phyloP scores from a whole-genome alignment of 306 rosid species.

The Rosa persica region DNA sequence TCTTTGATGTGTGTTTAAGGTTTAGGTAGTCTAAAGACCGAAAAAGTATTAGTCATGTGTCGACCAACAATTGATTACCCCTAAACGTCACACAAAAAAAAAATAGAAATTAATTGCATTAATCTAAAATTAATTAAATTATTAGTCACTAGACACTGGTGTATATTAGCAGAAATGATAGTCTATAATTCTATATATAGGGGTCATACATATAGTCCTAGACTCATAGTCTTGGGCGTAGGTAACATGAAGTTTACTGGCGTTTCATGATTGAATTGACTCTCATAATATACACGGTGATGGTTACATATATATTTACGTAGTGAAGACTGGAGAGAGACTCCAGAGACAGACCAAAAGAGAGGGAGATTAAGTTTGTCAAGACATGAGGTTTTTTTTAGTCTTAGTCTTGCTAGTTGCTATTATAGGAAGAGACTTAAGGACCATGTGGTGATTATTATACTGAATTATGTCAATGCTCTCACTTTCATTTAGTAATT shows the following conservation, averaged over 20 bases:
- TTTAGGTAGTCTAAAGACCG: no score
- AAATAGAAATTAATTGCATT: no score
- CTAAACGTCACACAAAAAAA: no score
- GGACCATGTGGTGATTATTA: slow-evolving; percentile 6
- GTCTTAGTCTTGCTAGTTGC: slow-evolving; percentile 1
- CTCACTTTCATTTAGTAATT: neutral
- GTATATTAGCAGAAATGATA: neutral
- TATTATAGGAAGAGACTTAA: slow-evolving; percentile 1
- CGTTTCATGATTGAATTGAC: neutral
- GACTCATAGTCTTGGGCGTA: neutral
- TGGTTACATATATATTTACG: neutral
- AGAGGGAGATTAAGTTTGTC: neutral
- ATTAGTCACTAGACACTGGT: neutral
- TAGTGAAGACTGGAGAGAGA: neutral
- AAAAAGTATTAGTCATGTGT: no score
- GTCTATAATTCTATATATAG: neutral
- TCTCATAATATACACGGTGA: neutral
- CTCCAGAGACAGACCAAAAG: neutral
- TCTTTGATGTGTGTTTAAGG: no score
- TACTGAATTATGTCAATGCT: slow-evolving; percentile 12
- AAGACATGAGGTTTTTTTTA: slow-evolving; percentile 1
- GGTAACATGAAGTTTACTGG: slow-evolving; percentile 14
- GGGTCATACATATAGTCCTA: neutral
- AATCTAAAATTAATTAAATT: no score
- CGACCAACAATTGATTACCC: no score